Evolutionary conservation across 1,284 basidiomycete species (phyloP).

Genomic region (Apiotrichum siamense): DNA sequence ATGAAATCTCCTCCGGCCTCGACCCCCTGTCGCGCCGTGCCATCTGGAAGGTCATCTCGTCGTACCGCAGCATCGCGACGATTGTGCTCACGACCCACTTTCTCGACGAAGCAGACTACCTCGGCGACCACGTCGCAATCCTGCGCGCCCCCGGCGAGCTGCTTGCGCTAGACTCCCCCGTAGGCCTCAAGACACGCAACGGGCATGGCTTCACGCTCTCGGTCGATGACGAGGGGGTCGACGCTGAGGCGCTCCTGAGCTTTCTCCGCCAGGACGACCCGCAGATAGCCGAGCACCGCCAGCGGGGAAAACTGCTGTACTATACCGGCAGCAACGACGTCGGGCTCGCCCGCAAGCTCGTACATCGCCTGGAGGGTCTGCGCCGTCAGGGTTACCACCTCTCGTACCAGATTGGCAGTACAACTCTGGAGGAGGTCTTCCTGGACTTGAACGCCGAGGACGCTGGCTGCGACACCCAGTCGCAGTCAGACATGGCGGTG

Average conservation of each 20-base stretch:
- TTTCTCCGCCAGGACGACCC: background rate
- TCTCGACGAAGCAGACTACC: constrained; percentile 70
- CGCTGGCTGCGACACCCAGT: background rate
- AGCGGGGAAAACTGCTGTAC: constrained; percentile 3
- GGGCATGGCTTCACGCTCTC: constrained; percentile 66
- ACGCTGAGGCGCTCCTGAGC: constrained; percentile 41
- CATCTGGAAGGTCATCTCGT: constrained; percentile 65
- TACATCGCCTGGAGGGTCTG: constrained; percentile 50
- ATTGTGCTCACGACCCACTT: constrained; percentile 66
- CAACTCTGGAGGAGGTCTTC: constrained; percentile 75
- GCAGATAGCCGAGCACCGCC: constrained; percentile 5
- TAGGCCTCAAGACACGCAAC: constrained; percentile 62
- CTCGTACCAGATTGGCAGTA: constrained; percentile 62
- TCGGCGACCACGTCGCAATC: constrained; percentile 69
- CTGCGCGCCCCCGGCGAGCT: constrained; percentile 68
- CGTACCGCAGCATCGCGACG: constrained; percentile 60
- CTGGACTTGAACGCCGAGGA: constrained; percentile 57
- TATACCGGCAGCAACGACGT: constrained; percentile 53
- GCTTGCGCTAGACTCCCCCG: constrained; percentile 65
- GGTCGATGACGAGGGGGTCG: constrained; percentile 33
- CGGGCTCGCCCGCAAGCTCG: constrained; percentile 53
- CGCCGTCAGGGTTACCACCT: background rate
- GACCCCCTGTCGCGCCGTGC: constrained; percentile 71
- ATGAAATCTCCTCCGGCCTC: constrained; percentile 67
- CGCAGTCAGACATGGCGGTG: background rate